phyloP scores from a whole-genome alignment of 2,329 filamentous ascomycete genomes.

The Penicillium hesseltinei region DNA sequence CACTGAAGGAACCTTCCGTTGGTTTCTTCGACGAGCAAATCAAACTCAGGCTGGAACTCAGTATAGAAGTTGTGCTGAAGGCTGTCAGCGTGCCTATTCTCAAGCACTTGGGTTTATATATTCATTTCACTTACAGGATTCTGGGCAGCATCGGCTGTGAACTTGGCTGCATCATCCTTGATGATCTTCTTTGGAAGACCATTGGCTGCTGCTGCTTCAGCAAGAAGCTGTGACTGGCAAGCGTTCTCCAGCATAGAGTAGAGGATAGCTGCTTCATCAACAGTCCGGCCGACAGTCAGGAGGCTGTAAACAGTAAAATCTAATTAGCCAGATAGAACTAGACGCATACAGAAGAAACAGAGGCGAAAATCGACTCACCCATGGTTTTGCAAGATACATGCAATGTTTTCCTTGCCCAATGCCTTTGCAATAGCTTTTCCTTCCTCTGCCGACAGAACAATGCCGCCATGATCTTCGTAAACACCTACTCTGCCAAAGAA shows the following conservation, averaged over 20 bases:
- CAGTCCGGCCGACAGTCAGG: conserved; percentile 41
- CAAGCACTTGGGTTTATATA: background rate
- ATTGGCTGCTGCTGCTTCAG: conserved; percentile 43
- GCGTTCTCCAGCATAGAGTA: conserved; percentile 43
- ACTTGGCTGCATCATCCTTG: conserved; percentile 33
- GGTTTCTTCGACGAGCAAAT: conserved; percentile 39
- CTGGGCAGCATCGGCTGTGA: conserved; percentile 37
- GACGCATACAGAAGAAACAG: background rate
- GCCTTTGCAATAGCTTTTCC: conserved; percentile 39
- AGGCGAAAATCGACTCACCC: conserved; percentile 24
- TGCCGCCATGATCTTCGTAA: conserved; percentile 42
- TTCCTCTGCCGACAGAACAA: conserved; percentile 43
- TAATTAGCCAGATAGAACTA: conserved; percentile 15
- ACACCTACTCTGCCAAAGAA: conserved; percentile 39
- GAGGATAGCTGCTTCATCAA: conserved; percentile 42
- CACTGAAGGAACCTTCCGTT: conserved; percentile 34
- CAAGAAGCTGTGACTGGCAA: conserved; percentile 43
- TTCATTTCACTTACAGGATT: conserved; percentile 30
- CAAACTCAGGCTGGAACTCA: conserved; percentile 42
- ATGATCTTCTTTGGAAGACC: conserved; percentile 39
- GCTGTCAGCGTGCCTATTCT: conserved; percentile 8
- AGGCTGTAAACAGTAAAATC: conserved; percentile 31
- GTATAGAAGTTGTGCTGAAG: conserved; percentile 41
- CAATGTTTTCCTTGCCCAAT: conserved; percentile 42
- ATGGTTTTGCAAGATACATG: conserved; percentile 44